phyloP scores from a whole-genome alignment of 495 filamentous ascomycete genomes.

The Lepraria neglecta region DNA sequence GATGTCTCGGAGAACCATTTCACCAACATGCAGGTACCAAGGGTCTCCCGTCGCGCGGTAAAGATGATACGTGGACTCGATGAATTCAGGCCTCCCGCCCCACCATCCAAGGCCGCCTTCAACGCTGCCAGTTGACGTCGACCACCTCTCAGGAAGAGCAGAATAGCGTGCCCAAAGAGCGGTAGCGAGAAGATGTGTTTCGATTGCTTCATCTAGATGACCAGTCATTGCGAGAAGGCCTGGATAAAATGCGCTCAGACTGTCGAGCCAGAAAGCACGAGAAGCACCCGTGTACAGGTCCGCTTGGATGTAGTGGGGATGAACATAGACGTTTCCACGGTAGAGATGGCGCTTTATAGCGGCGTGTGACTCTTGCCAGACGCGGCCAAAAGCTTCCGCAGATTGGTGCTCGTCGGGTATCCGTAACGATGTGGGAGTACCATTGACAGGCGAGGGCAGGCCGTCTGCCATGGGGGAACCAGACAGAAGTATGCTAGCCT shows the following conservation, averaged over 20 bases:
- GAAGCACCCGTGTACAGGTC: slow-evolving; percentile 78
- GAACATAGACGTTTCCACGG: slow-evolving; percentile 58
- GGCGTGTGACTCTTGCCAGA: slow-evolving; percentile 79
- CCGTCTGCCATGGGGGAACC: slow-evolving; percentile 32
- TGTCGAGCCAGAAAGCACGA: slow-evolving; percentile 89
- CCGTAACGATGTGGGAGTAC: slow-evolving; percentile 2
- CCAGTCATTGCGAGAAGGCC: slow-evolving; percentile 83
- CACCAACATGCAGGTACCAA: slow-evolving; percentile 92
- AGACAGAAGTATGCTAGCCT: slow-evolving; percentile 83
- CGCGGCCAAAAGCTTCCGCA: slow-evolving; percentile 67
- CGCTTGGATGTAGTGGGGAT: slow-evolving; percentile 87
- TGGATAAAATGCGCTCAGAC: slow-evolving; percentile 88
- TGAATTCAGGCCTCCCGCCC: slow-evolving; percentile 89
- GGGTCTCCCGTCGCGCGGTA: slow-evolving; percentile 91
- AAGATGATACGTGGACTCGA: slow-evolving; percentile 90
- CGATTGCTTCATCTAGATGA: slow-evolving; percentile 81
- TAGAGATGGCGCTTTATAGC: slow-evolving; percentile 82
- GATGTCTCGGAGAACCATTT: slow-evolving; percentile 89
- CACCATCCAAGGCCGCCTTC: slow-evolving; percentile 90
- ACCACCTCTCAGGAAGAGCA: slow-evolving; percentile 91
- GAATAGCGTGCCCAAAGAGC: slow-evolving; percentile 92
- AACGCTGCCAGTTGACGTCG: slow-evolving; percentile 72
- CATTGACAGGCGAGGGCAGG: slow-evolving; percentile 32
- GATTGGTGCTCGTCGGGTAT: slow-evolving; percentile 56
- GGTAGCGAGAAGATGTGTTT: slow-evolving; percentile 80